Conservation (phyloP, 1,284 basidiomycete species). For the Ceratobasidium sp. region DNA sequence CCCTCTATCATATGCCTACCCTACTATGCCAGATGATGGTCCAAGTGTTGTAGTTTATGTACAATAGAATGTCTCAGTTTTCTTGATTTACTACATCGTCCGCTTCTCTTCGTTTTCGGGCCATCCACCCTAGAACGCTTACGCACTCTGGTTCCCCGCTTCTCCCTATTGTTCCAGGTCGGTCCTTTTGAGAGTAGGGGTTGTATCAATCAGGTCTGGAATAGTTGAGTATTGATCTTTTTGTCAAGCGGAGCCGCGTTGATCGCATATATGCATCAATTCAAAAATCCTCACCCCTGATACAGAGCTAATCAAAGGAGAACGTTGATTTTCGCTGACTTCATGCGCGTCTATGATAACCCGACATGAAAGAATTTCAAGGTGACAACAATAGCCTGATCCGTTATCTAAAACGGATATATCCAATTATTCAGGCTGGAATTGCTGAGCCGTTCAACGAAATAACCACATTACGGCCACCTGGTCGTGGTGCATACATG, state of each 20-base stretch:
- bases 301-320: too few species aligned
- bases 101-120: background rate
- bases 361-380: too few species aligned
- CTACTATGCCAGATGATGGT: background rate
- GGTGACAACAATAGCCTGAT: too few species aligned
- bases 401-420: too few species aligned
- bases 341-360: too few species aligned
- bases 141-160: background rate
- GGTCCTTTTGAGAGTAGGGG: background rate
- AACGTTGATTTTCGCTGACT: too few species aligned
- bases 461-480: background rate
- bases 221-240: background rate
- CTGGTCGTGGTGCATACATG: background rate
- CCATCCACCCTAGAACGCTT: too few species aligned
- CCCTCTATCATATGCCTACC: background rate
- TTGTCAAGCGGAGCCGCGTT: too few species aligned
- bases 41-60: background rate
- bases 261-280: too few species aligned
- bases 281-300: background rate
- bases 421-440: too few species aligned
- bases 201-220: background rate
- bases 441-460: too few species aligned
- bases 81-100: background rate
- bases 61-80: background rate
- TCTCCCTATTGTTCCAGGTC: constrained; percentile 24